A percentile compares a stretch with the other conserved stretches of the same genome.
These are phyloP conservation scores for Citrus australasica DNA, from an alignment of 345 rosid species.

Conservation along the genomic window DNA sequence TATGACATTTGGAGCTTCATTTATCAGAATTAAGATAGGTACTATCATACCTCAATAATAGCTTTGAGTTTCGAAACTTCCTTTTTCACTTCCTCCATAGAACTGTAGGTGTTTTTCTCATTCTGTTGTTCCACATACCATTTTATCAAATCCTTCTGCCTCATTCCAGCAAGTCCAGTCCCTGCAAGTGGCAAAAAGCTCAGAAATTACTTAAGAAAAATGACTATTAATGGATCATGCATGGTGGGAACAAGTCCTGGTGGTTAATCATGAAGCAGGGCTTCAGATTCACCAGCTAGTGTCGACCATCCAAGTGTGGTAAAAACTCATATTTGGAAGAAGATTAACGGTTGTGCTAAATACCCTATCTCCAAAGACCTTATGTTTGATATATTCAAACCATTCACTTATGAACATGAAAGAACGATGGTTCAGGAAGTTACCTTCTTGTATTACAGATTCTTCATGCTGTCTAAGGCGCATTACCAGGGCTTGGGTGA, in stretches of 20 bases:
- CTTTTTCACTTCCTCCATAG: constrained; percentile 58
- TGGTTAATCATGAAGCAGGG: not conserved
- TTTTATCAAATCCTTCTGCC: constrained; percentile 70
- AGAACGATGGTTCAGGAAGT: not conserved
- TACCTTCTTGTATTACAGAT: constrained; percentile 45
- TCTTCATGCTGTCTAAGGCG: constrained; percentile 92
- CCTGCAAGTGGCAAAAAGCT: constrained; percentile 33
- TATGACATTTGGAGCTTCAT: not conserved
- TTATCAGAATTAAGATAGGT: not conserved
- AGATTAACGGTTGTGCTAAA: not conserved
- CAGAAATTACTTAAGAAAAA: not conserved
- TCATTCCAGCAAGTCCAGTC: constrained; percentile 77
- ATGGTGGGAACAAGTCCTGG: not conserved
- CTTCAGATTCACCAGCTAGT: not conserved
- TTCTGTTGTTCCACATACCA: constrained; percentile 94
- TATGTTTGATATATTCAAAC: not conserved
- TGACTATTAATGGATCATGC: not conserved
- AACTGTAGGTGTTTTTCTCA: constrained; percentile 71
- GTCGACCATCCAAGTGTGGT: not conserved
- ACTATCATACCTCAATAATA: constrained; percentile 69
- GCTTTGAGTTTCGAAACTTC: constrained; percentile 70
- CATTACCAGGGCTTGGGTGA: constrained; percentile 81
- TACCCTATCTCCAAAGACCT: not conserved
- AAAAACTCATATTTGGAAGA: not conserved
- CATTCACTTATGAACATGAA: not conserved